Base-by-base conservation (phyloP, 257 asterid genomes). In the Nyctanthes arbortristis region DNA sequence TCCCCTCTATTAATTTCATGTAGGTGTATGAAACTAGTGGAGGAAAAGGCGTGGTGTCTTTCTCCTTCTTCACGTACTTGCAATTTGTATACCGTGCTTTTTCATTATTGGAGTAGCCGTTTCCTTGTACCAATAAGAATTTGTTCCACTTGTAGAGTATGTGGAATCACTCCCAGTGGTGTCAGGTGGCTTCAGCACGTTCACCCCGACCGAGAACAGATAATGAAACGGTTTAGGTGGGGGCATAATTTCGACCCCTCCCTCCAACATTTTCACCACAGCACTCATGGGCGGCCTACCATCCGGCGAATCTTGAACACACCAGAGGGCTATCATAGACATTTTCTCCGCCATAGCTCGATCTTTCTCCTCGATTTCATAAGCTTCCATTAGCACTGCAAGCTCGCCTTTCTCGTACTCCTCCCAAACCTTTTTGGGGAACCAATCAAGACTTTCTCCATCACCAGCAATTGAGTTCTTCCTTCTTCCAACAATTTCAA, bases 231-330 rank as follows among this genome's bases (percentile, higher is more conserved):
- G 85, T 58, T 77, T 77, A 10, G 80, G 87, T 2, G 87, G 87
- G 5, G 80, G 68, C 70, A 67, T 58, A 13, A 76, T 62, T n/a
- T 77, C 82, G 18, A 77, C 80, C 66, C 80, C 82, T 49, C 82
- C 84, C 61, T 82, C 87, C 63, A 79, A 30, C 82, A 76, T 79
- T 68, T 77, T 79, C 74, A 82, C 82, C 60, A 79, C 84, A 1
- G 63, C 82, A 67, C 82, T 79, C 82, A 79, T 79, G 0, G 78
- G 72, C 3, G 82, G 81, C 63, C 87, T 66, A 1, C 56, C 55
- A 4, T 70, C 67, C 0, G 78, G 82, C 6, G 80, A 62, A 27
- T 77, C 80, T 43, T 81, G 82, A 39, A 74, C 84, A 31, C 84
- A 79, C 87, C 84, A 82, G 7, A 78, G 34, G 0, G 82, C 87